Percentiles rank a stretch among this genome's conserved stretches.
Conservation (phyloP, 495 filamentous ascomycete species). For the Aeminium ludgeri region DNA sequence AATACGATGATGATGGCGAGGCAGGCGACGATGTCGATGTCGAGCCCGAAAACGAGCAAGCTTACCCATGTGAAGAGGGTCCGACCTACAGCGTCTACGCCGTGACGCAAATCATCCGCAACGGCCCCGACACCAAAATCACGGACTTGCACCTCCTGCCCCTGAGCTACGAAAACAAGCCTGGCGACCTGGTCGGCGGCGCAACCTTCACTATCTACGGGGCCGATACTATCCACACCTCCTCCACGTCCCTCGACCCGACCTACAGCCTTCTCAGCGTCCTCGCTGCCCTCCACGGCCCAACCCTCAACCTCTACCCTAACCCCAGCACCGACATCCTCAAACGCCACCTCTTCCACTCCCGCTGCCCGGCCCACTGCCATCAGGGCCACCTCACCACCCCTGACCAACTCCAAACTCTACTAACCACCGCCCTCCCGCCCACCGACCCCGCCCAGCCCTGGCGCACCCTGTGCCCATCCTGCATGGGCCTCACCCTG, state of each 20-base stretch:
- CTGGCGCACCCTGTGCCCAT: conserved; percentile 7
- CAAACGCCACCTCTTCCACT: background rate
- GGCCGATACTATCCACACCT: background rate
- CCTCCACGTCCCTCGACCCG: background rate
- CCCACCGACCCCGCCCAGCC: no score
- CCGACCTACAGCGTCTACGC: background rate
- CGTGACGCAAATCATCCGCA: background rate
- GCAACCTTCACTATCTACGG: background rate
- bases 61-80: background rate
- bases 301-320: background rate
- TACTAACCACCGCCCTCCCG: background rate
- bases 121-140: background rate
- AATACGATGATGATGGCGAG: background rate
- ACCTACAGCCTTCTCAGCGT: background rate
- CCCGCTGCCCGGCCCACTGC: conserved; percentile 2
- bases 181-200: background rate
- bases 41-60: background rate
- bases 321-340: conserved; percentile 1
- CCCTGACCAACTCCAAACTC: background rate
- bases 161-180: background rate
- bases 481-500: conserved; percentile 8
- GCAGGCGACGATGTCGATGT: background rate
- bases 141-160: background rate
- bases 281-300: background rate
- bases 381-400: background rate